Evolutionary conservation across 2,329 filamentous ascomycete species (phyloP).

Genomic region (Stagonosporopsis tanaceti): DNA sequence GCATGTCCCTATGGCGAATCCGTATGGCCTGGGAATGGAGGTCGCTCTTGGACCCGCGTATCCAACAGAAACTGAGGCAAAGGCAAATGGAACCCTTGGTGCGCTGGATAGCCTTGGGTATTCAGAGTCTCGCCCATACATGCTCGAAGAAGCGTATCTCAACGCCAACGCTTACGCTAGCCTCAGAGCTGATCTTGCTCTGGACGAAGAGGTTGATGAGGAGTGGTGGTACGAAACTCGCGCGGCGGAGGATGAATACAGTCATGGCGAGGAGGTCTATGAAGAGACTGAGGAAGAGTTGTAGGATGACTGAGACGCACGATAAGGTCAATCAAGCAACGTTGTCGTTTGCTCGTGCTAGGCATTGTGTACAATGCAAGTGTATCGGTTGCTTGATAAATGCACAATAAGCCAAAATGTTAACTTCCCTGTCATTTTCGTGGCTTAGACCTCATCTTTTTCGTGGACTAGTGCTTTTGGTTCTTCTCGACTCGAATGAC

Average conservation of each 20-base stretch:
- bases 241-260: neutral
- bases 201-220: neutral
- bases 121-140: neutral
- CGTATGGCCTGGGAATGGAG: constrained; percentile 1
- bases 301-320: neutral
- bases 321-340: neutral
- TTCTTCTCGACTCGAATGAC: too few relatives aligned
- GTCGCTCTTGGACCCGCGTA: neutral
- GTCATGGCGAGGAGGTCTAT: neutral
- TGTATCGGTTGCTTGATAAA: too few relatives aligned
- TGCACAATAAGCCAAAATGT: too few relatives aligned
- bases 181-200: neutral
- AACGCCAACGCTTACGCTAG: neutral
- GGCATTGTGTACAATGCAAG: neutral
- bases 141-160: constrained; percentile 8
- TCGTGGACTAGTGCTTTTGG: too few relatives aligned
- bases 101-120: neutral
- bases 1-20: neutral
- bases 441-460: too few relatives aligned
- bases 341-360: neutral
- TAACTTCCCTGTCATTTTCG: too few relatives aligned
- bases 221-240: neutral
- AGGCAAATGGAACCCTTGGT: neutral
- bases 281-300: neutral
- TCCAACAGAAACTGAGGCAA: neutral